Base-by-base conservation (phyloP, 768 basidiomycete species). In the Mycena capillaripes region DNA sequence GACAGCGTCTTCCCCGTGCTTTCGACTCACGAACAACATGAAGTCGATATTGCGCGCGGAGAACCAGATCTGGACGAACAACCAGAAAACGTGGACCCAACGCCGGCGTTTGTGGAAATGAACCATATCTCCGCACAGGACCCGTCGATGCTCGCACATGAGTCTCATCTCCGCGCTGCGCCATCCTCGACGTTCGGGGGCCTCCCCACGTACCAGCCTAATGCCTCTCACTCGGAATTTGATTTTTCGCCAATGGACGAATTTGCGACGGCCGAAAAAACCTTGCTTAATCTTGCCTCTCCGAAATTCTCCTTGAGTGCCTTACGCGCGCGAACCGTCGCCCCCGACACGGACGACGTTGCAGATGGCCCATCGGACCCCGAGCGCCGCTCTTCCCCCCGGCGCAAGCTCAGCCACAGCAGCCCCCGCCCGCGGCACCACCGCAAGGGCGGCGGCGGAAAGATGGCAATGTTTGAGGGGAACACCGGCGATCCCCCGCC, bases 401-500 rank as follows among this genome's bases (percentile, higher is more conserved):
- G 95, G 71, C 93, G 97, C 56, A 97, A 97, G 77, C 86, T 97
- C 66, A 96, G 94, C 75, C 93, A 96, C 79, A 95, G 93, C 75
- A 92, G 91, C 59, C 89, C 93, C 0, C 81, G 88, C 57, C 93
- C 94, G 6, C 89, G 93, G 40, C 81, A 86, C 4, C 85, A 86
- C 63, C 87, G 89, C 56, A 91, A 86, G 77, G 88, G 86, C 27
- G 86, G 89, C 40, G 89, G 90, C 53, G 95, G 94, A 23, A 99
- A 98, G 82, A 88, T 99, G 80, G 97, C 97, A 0, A 83, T 97
- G 3, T 99, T 99, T 79, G 98, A 99, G 74, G 82, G 85, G 61
- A 85, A 83, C 27, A 79, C 82, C 0, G 86, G 86, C 27, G 89
- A 89, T 32, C 82, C 85, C 1, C 86, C 85, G 1, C 85, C 88